phyloP scores from a whole-genome alignment of 345 rosid genomes.

The Geranium rotundifolium region DNA sequence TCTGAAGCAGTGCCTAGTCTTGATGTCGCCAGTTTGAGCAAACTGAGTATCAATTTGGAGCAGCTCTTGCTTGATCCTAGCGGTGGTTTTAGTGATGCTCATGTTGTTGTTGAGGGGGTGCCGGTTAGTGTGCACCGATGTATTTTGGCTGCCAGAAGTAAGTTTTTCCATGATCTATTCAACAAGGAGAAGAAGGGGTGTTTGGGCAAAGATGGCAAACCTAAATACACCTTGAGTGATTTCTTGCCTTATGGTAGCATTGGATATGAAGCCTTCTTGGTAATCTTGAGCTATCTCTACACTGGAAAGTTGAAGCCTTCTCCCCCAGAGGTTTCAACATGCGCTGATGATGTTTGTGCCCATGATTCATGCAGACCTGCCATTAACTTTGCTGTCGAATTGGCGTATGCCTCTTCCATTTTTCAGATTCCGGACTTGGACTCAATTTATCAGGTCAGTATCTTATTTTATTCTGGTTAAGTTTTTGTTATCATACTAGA shows the following conservation, averaged over 20 bases:
- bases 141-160: constrained; percentile 74
- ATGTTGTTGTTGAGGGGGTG: constrained; percentile 42
- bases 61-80: constrained; percentile 46
- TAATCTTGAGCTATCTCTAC: constrained; percentile 61
- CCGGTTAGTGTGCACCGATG: constrained; percentile 74
- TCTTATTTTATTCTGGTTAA: background rate
- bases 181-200: constrained; percentile 26
- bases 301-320: constrained; percentile 70
- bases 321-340: constrained; percentile 67
- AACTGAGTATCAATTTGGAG: constrained; percentile 72
- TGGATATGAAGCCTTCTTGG: constrained; percentile 62
- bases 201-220: constrained; percentile 37
- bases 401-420: constrained; percentile 71
- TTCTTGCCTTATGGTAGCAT: constrained; percentile 59
- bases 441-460: constrained; percentile 69
- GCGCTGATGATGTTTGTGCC: constrained; percentile 53
- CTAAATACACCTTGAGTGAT: constrained; percentile 41
- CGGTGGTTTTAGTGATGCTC: constrained; percentile 71
- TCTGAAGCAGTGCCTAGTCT: constrained; percentile 33
- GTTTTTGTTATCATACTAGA: too few species aligned
- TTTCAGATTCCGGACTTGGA: constrained; percentile 70
- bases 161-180: constrained; percentile 59
- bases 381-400: constrained; percentile 61
- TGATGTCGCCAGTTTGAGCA: constrained; percentile 51
- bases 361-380: constrained; percentile 91